These are phyloP conservation scores for Durotheca rogersii DNA, from an alignment of 495 filamentous ascomycete species.

Conservation along the genomic window DNA sequence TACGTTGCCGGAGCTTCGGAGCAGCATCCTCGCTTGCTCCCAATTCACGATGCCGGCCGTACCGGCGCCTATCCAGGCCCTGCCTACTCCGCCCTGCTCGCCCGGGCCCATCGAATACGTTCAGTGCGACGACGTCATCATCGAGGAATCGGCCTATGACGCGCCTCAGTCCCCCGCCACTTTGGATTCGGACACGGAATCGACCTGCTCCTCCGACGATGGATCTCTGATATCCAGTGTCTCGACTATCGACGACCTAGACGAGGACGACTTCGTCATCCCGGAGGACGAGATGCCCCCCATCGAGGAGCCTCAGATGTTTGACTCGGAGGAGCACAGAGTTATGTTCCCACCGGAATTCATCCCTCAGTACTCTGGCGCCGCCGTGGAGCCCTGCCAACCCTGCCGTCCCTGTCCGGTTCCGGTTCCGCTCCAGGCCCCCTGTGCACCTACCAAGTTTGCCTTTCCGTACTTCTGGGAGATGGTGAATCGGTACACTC, in stretches of 20 bases:
- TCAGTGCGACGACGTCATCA: conserved; percentile 43
- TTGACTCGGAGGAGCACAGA: conserved; percentile 44
- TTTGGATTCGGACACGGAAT: conserved; percentile 46
- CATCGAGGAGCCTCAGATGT: conserved; percentile 42
- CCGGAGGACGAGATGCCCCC: conserved; percentile 46
- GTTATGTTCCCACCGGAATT: conserved; percentile 45
- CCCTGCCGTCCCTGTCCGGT: conserved; percentile 33
- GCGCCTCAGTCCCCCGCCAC: conserved; percentile 44
- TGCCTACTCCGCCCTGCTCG: conserved; percentile 42
- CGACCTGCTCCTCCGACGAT: conserved; percentile 50
- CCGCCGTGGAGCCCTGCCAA: conserved; percentile 25
- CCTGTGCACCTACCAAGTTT: conserved; percentile 42
- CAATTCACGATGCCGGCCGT: conserved; percentile 62
- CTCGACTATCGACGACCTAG: conserved; percentile 49
- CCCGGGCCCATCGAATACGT: conserved; percentile 46
- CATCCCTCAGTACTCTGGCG: conserved; percentile 38
- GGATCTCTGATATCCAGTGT: conserved; percentile 47
- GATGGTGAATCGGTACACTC: conserved; percentile 43
- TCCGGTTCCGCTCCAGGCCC: conserved; percentile 33
- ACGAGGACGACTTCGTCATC: conserved; percentile 42
- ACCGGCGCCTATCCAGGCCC: conserved; percentile 20
- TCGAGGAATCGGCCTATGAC: conserved; percentile 41
- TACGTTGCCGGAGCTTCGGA: conserved; percentile 76
- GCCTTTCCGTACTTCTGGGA: conserved; percentile 48
- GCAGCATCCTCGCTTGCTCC: conserved; percentile 72